A percentile compares a stretch with the other conserved stretches of the same genome.
These are phyloP conservation scores for Lepidium aucheri DNA, from an alignment of 345 rosid species.

Conservation along the genomic window DNA sequence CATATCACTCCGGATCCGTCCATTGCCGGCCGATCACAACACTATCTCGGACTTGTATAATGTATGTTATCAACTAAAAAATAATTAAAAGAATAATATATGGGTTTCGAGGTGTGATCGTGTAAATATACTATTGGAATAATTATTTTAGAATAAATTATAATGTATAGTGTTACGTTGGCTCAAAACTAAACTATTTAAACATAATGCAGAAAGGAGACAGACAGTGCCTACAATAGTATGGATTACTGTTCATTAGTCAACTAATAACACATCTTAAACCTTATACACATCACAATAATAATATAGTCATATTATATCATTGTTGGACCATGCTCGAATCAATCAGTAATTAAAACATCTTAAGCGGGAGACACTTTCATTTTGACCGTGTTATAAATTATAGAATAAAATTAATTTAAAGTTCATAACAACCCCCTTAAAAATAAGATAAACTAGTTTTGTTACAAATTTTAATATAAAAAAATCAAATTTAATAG, in stretches of 20 bases:
- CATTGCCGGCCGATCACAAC: no score
- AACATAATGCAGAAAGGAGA: background rate
- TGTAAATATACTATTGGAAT: background rate
- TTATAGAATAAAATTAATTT: no score
- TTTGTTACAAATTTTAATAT: no score
- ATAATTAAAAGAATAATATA: background rate
- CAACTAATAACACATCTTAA: constrained; percentile 12
- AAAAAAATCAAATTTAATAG: no score
- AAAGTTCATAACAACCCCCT: no score
- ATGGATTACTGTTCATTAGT: constrained; percentile 18
- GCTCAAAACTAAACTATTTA: background rate
- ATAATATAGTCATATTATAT: background rate
- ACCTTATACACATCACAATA: constrained; percentile 1
- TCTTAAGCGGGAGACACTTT: no score
- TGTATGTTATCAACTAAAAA: background rate
- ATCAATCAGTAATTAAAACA: background rate
- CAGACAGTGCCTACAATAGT: background rate
- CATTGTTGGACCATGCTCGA: background rate
- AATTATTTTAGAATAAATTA: background rate
- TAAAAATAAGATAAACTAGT: no score
- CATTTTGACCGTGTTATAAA: no score
- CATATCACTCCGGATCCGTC: no score
- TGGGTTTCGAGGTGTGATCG: background rate
- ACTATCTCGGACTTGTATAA: no score
- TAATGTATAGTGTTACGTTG: background rate